Evolutionary conservation across 2,329 filamentous ascomycete genomes (phyloP).

Genomic region (Curvularia spicifera): DNA sequence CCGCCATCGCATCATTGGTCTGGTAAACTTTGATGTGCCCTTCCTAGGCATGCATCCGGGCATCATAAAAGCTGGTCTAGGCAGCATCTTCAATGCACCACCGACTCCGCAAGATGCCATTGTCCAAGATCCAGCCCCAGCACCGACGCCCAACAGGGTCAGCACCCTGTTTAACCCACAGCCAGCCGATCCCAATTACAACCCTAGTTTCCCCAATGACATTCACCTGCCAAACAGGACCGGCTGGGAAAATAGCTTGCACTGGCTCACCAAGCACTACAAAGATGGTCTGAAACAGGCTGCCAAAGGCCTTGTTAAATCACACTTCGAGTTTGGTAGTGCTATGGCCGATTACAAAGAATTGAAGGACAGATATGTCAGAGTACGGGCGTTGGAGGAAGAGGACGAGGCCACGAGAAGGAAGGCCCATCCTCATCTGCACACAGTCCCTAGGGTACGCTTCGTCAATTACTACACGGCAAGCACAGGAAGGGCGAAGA

Average conservation of each 20-base stretch:
- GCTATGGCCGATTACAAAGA: conserved; percentile 78
- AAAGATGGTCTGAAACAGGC: conserved; percentile 72
- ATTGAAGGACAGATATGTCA: conserved; percentile 72
- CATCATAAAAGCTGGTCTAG: conserved; percentile 80
- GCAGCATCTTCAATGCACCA: conserved; percentile 71
- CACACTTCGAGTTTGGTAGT: conserved; percentile 82
- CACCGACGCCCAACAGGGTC: conserved; percentile 38
- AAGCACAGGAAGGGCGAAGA: conserved; percentile 73
- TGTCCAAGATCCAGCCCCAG: conserved; percentile 20
- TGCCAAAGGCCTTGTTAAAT: conserved; percentile 74
- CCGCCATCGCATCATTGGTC: conserved; percentile 79
- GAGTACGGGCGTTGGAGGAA: conserved; percentile 74
- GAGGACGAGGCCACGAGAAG: conserved; percentile 58
- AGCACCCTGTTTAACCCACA: conserved; percentile 49
- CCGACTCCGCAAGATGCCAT: conserved; percentile 37
- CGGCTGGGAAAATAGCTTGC: conserved; percentile 69
- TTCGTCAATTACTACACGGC: conserved; percentile 92
- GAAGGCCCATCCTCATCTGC: conserved; percentile 38
- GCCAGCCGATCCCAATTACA: conserved; percentile 67
- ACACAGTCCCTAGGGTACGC: conserved; percentile 63
- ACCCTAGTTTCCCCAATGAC: conserved; percentile 79
- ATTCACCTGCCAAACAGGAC: conserved; percentile 70
- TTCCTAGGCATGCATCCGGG: conserved; percentile 89
- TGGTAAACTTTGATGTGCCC: conserved; percentile 82
- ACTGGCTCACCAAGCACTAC: conserved; percentile 83